phyloP scores from a whole-genome alignment of 139 green algal species.

The Yamagishiella unicocca region DNA sequence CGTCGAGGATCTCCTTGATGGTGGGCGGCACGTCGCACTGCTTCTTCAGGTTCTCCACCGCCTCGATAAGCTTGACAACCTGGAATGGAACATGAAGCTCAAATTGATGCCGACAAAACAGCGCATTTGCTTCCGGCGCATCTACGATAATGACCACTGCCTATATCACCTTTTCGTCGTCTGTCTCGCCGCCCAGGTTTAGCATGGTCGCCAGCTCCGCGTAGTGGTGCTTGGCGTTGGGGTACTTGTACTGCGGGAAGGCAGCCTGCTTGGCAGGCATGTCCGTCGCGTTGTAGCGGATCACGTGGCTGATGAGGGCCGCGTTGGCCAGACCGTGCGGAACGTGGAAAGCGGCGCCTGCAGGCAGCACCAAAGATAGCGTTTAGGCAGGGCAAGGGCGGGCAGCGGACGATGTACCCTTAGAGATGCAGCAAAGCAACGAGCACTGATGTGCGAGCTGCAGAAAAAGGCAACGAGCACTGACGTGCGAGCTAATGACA shows the following conservation, averaged over 20 bases:
- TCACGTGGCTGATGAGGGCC: slow-evolving; percentile 77
- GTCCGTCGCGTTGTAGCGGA: slow-evolving; percentile 81
- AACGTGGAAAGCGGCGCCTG: slow-evolving; percentile 71
- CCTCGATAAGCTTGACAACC: slow-evolving; percentile 69
- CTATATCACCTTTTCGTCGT: slow-evolving; percentile 67
- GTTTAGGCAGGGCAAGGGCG: no score
- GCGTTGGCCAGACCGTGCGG: slow-evolving; percentile 81
- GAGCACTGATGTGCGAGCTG: no score
- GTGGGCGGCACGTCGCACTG: slow-evolving; percentile 67
- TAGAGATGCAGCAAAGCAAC: no score
- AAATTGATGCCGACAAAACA: no score
- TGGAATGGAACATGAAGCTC: neutral
- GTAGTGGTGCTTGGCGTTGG: slow-evolving; percentile 68
- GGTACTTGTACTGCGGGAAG: slow-evolving; percentile 82
- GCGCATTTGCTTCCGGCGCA: no score
- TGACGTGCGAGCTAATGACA: no score
- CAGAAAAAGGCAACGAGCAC: no score
- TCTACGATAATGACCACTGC: no score
- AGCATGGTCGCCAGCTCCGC: slow-evolving; percentile 72
- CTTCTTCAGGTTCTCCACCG: slow-evolving; percentile 78
- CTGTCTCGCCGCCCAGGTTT: slow-evolving; percentile 61
- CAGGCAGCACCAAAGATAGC: no score
- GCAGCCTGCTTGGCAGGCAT: slow-evolving; percentile 75
- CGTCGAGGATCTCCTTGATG: slow-evolving; percentile 71
- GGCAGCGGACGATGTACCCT: no score